These are phyloP conservation scores for Tuber calosporum DNA, from an alignment of 495 filamentous ascomycete species.

Conservation along the genomic window DNA sequence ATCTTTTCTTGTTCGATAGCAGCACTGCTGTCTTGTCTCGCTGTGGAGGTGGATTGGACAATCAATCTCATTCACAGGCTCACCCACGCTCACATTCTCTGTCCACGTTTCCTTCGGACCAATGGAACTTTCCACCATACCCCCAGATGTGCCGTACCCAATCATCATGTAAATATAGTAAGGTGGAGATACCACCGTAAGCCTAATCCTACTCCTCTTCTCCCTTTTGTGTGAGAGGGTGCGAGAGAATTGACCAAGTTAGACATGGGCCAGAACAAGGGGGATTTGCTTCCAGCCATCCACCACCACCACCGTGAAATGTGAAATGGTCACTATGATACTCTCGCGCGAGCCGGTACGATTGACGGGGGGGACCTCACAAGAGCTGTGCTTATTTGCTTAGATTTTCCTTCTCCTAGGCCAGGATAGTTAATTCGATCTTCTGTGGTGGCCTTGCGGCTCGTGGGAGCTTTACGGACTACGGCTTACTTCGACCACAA, in stretches of 20 bases:
- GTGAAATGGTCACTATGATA: neutral
- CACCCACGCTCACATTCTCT: neutral
- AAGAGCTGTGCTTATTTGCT: neutral
- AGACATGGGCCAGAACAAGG: neutral
- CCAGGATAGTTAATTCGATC: neutral
- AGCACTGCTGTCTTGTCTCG: neutral
- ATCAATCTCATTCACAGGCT: neutral
- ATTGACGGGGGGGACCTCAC: neutral
- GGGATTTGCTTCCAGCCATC: neutral
- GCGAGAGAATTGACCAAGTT: neutral
- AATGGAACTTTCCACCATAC: neutral
- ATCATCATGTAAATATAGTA: neutral
- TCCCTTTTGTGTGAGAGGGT: neutral
- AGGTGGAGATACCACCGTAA: neutral
- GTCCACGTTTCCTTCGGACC: neutral
- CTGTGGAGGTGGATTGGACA: neutral
- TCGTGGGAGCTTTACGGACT: neutral
- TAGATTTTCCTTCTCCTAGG: neutral
- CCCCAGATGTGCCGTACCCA: neutral
- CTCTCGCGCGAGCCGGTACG: neutral
- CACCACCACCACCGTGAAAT: neutral
- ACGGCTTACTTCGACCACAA: neutral
- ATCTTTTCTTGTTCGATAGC: neutral
- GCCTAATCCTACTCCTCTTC: neutral
- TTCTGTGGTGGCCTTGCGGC: neutral